Evolutionary conservation across 495 filamentous ascomycete species (phyloP).

Genomic region (Podospora sp.): DNA sequence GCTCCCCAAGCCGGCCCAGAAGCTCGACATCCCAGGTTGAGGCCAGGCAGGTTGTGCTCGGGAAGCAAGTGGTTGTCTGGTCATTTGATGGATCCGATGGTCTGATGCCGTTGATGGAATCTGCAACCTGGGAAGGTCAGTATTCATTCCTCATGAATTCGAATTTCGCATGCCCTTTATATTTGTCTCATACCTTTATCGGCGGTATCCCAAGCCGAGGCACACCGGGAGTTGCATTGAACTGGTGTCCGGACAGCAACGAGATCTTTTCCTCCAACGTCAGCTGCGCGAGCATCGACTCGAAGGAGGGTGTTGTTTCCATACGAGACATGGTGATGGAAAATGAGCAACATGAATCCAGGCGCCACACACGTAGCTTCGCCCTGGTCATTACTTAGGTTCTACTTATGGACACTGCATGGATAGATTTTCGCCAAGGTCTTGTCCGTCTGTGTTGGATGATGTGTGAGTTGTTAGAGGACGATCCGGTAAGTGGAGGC

Average conservation of each 20-base stretch:
- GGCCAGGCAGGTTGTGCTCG: background rate
- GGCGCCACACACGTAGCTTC: background rate
- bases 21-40: background rate
- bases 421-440: background rate
- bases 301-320: background rate
- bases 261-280: slow-evolving; percentile 2
- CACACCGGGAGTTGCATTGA: slow-evolving; percentile 4
- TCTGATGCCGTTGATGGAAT: slow-evolving; percentile 6
- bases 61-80: background rate
- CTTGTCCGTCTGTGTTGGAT: background rate
- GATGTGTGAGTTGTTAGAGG: background rate
- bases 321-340: background rate
- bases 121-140: slow-evolving; percentile 1
- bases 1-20: background rate
- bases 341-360: background rate
- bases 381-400: background rate
- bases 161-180: too few species aligned
- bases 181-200: background rate
- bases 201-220: slow-evolving; percentile 2
- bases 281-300: background rate
- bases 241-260: background rate
- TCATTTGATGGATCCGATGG: background rate
- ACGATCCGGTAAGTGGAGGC: slow-evolving; percentile 2
- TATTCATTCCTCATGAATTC: too few species aligned
- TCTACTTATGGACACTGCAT: background rate